These are phyloP conservation scores for Ogataea degrootiae DNA, from an alignment of 805 yeast species.

Conservation along the genomic window DNA sequence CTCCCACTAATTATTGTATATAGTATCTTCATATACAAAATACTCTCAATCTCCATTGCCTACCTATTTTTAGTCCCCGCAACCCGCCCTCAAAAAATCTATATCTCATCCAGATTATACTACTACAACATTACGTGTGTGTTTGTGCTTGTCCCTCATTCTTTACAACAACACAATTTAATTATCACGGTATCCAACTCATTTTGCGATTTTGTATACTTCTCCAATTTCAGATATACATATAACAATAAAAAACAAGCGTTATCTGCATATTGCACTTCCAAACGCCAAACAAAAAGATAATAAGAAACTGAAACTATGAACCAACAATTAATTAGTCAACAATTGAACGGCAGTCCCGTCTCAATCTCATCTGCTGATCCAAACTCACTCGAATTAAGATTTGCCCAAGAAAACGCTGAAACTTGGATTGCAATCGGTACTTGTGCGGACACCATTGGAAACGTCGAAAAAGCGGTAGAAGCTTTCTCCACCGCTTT, in stretches of 20 bases:
- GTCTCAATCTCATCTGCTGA: constrained; percentile 14
- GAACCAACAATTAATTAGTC: constrained; percentile 19
- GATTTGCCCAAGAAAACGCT: constrained; percentile 50
- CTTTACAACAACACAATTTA: no score
- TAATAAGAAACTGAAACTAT: not conserved
- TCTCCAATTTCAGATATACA: not conserved
- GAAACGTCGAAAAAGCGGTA: constrained; percentile 85
- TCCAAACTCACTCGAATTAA: constrained; percentile 23
- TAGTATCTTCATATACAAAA: no score
- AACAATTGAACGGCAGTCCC: constrained; percentile 19
- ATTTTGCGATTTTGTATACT: no score
- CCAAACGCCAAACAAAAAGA: not conserved
- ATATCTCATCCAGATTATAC: no score
- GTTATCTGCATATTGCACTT: no score
- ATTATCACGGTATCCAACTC: no score
- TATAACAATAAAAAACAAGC: not conserved
- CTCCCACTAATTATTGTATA: no score
- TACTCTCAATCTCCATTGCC: no score
- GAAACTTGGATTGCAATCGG: constrained; percentile 91
- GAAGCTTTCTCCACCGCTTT: constrained; percentile 85
- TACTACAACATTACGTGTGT: no score
- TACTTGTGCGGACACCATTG: constrained; percentile 80
- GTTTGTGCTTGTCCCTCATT: no score
- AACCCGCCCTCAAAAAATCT: no score
- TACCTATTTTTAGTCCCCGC: no score